These are phyloP conservation scores for Phaeosphaeriaceae sp. DNA, from an alignment of 2,329 filamentous ascomycete species.

Conservation along the genomic window DNA sequence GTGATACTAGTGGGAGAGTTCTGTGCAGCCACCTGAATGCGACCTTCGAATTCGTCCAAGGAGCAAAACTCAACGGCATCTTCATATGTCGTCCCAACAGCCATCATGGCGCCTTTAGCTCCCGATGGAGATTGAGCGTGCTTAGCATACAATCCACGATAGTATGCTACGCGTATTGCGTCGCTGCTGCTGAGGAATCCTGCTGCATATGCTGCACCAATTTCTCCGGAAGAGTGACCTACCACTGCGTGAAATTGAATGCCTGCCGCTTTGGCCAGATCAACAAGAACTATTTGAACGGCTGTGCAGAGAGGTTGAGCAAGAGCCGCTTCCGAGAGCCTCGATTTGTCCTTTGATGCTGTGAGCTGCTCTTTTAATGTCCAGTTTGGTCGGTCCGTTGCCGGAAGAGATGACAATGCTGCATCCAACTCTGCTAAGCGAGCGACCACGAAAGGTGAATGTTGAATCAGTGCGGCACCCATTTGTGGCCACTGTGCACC, in stretches of 20 bases:
- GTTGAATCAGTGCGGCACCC: constrained; percentile 32
- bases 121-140: neutral
- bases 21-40: constrained; percentile 1
- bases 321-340: constrained; percentile 22
- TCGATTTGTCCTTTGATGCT: neutral
- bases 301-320: constrained; percentile 47
- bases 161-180: constrained; percentile 32
- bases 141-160: constrained; percentile 18
- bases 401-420: neutral
- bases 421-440: too few relatives aligned
- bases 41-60: neutral
- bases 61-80: constrained; percentile 2
- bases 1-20: constrained; percentile 47
- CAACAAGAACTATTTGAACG: constrained; percentile 44
- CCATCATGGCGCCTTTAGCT: constrained; percentile 10
- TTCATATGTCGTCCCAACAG: constrained; percentile 4
- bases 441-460: too few relatives aligned
- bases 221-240: constrained; percentile 52
- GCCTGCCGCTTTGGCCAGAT: constrained; percentile 37
- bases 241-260: constrained; percentile 43
- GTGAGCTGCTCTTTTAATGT: neutral
- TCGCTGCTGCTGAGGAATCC: constrained; percentile 24
- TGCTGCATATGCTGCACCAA: constrained; percentile 47
- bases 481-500: constrained; percentile 52
- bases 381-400: neutral